Conservation (phyloP, 2,329 filamentous ascomycete species). For the Fusarium haematococcum region DNA sequence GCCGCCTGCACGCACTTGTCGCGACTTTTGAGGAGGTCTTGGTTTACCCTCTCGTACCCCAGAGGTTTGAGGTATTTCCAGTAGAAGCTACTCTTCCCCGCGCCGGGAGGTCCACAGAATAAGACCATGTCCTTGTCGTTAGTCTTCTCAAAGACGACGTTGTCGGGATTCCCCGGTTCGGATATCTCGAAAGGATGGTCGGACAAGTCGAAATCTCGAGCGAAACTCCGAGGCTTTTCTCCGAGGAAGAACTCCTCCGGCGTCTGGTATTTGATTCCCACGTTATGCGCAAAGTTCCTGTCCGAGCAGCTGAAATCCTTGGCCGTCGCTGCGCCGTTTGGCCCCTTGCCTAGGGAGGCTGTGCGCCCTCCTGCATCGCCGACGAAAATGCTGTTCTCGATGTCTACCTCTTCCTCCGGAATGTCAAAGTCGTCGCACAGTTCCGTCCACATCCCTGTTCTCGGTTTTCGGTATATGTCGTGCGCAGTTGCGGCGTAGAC, state of each 20-base stretch:
- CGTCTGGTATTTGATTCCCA: constrained; percentile 83
- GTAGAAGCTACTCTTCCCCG: constrained; percentile 94
- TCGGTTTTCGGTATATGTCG: constrained; percentile 88
- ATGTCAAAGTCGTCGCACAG: constrained; percentile 70
- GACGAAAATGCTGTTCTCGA: constrained; percentile 82
- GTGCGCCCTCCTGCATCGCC: constrained; percentile 82
- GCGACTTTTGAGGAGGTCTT: constrained; percentile 84
- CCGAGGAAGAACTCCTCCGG: constrained; percentile 93
- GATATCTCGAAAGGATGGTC: constrained; percentile 57
- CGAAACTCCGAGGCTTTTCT: constrained; percentile 73
- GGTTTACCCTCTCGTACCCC: constrained; percentile 88
- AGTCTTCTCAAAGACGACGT: constrained; percentile 67
- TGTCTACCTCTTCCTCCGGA: constrained; percentile 70
- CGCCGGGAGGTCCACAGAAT: constrained; percentile 88
- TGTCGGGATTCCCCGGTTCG: constrained; percentile 33
- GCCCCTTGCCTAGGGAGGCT: constrained; percentile 49
- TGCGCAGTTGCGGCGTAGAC: constrained; percentile 89
- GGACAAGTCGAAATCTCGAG: constrained; percentile 77
- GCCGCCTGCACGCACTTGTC: constrained; percentile 80
- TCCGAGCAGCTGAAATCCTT: constrained; percentile 77
- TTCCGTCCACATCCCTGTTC: constrained; percentile 87
- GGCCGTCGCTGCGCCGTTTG: constrained; percentile 40
- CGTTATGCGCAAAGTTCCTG: constrained; percentile 86
- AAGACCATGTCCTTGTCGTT: constrained; percentile 81
- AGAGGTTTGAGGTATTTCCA: constrained; percentile 81